A percentile compares a stretch with the other conserved stretches of the same genome.
Evolutionary conservation across 2,329 filamentous ascomycete genomes (phyloP).

Genomic region (Colletotrichum falcatum): DNA sequence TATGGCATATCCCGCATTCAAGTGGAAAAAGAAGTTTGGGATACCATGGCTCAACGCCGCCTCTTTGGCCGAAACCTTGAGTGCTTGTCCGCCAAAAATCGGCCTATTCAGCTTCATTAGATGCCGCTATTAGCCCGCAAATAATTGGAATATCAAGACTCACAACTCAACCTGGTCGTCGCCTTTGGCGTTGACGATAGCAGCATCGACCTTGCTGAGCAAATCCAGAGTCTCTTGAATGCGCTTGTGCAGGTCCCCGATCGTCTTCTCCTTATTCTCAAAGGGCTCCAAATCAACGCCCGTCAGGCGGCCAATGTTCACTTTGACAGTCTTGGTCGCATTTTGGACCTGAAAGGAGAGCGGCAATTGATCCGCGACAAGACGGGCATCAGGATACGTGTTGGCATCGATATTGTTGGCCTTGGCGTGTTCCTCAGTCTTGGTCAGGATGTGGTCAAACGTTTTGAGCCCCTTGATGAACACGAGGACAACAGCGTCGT

Average conservation of each 20-base stretch:
- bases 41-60: conserved; percentile 61
- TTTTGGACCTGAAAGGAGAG: conserved; percentile 52
- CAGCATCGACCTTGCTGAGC: conserved; percentile 45
- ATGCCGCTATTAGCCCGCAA: too few relatives aligned
- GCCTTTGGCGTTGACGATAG: conserved; percentile 45
- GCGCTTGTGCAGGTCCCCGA: conserved; percentile 47
- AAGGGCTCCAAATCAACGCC: conserved; percentile 43
- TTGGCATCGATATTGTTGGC: conserved; percentile 44
- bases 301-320: conserved; percentile 46
- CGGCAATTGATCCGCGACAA: conserved; percentile 52
- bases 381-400: conserved; percentile 43
- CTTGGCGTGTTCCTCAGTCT: conserved; percentile 47
- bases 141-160: conserved; percentile 25
- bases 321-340: conserved; percentile 47
- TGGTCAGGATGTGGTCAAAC: conserved; percentile 48
- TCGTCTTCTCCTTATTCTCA: conserved; percentile 49
- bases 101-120: conserved; percentile 17
- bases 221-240: conserved; percentile 48
- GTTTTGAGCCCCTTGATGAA: conserved; percentile 45
- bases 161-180: conserved; percentile 45
- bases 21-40: conserved; percentile 73
- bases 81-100: conserved; percentile 27
- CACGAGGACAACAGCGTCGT: conserved; percentile 47
- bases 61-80: conserved; percentile 43
- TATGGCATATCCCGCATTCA: conserved; percentile 67